phyloP scores from a whole-genome alignment of 129 eudicot genomes.

The Flaveria sonorensis region DNA sequence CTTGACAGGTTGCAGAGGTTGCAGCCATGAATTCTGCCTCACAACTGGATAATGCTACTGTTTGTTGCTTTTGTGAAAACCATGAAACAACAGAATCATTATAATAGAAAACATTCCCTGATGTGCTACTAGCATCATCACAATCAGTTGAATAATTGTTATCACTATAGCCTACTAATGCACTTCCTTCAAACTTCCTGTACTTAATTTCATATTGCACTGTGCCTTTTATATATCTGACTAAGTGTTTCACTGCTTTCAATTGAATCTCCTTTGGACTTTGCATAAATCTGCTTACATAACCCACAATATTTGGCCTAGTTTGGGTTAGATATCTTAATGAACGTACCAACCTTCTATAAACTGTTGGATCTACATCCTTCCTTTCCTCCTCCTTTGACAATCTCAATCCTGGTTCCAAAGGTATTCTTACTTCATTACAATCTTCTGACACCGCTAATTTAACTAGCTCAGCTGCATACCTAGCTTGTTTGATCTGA shows the following conservation, averaged over 20 bases:
- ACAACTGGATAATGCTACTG: too few relatives aligned
- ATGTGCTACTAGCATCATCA: not conserved
- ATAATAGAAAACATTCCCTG: not conserved
- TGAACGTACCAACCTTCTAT: not conserved
- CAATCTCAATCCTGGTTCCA: not conserved
- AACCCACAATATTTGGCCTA: not conserved
- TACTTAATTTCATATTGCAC: not conserved
- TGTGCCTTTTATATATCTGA: not conserved
- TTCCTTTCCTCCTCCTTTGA: not conserved
- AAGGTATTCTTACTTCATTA: not conserved
- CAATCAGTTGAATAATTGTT: not conserved
- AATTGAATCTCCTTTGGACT: not conserved
- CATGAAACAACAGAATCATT: not conserved
- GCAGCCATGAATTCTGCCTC: too few relatives aligned
- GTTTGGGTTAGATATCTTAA: not conserved
- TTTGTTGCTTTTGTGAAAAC: too few relatives aligned
- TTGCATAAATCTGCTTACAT: not conserved
- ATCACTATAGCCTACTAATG: not conserved
- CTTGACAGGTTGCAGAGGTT: not conserved
- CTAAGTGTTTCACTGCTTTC: too few relatives aligned
- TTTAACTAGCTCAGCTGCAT: not conserved
- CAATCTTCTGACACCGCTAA: not conserved
- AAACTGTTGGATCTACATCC: not conserved
- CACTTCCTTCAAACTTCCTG: not conserved
- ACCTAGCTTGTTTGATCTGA: too few relatives aligned